Conservation (phyloP, 139 green algal species). For the Spirogloea muscicola region DNA sequence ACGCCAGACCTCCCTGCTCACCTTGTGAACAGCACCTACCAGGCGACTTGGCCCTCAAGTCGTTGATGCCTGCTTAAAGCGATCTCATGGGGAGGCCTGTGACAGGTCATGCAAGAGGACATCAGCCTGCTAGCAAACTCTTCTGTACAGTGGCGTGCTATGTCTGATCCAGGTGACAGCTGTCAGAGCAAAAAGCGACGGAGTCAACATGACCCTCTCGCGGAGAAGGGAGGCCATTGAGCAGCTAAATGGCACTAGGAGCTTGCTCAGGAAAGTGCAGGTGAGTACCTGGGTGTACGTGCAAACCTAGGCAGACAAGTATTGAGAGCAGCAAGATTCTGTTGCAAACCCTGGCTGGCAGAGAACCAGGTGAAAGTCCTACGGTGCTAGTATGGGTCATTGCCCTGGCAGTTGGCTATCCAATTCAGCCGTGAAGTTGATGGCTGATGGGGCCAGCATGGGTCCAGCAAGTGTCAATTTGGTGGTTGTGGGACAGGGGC, state of each 20-base stretch:
- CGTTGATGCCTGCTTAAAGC: too few species aligned
- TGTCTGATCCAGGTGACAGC: not conserved
- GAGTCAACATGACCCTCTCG: slow-evolving; percentile 77
- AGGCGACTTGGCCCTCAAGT: too few species aligned
- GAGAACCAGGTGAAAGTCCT: not conserved
- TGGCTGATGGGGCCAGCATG: not conserved
- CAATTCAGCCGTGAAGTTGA: not conserved
- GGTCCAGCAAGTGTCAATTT: not conserved
- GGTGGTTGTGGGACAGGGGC: too few species aligned
- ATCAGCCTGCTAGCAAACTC: too few species aligned
- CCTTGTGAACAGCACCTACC: too few species aligned
- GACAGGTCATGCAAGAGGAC: too few species aligned
- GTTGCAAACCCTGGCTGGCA: not conserved
- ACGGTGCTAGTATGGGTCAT: not conserved
- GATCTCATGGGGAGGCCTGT: too few species aligned
- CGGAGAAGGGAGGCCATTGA: slow-evolving; percentile 73
- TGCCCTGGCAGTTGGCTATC: not conserved
- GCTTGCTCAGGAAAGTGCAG: slow-evolving; percentile 80
- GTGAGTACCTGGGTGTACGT: slow-evolving; percentile 12
- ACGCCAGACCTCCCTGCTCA: too few species aligned
- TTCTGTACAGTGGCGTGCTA: too few species aligned
- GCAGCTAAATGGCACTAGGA: slow-evolving; percentile 74
- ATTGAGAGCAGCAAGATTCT: not conserved
- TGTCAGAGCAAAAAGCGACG: slow-evolving; percentile 54
- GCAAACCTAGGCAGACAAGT: not conserved